Evolutionary conservation across 108 stramenopile genomes (phyloP), one percentile per base, ranked within the genome.

Genomic region (Skeletonema marinoi): DNA sequence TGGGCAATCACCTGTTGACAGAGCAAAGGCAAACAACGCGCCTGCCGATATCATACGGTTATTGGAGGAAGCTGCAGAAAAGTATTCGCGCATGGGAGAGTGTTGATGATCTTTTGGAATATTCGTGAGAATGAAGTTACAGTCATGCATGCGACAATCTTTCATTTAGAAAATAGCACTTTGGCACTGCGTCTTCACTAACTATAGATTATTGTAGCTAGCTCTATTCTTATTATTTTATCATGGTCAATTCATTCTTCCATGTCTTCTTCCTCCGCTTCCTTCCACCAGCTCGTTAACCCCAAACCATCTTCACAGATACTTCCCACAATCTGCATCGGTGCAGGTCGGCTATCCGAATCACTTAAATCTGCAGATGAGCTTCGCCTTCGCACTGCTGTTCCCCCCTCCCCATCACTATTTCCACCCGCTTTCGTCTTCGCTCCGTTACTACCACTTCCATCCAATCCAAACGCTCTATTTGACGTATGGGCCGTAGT

Each of bases 261-360:
- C 13, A 68, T 81, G 9, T 78, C 85, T 38, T 86, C 91, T 8
- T 84, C 88, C 8, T 85, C 82, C n/a, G 41, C 71, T 46, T 69
- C 39, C 4, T 66, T 69, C 93, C 93, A 95, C 93, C 93, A 95
- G 50, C 86, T 89, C 12, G 87, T 90, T 68, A 92, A 73, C 1
- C 93, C 93, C 0, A 95, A 71, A 50, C 93, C 93, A 85, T 95
- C 93, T 68, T 95, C 93, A 70, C 93, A 95, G 63, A 95, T 95
- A 2, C 91, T 92, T 58, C 91, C 93, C 5, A 90, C 87, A 68
- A 95, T 92, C 38, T 90, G 88, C 91, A 95, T 92, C 35, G 84
- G 86, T 2, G 90, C 83, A 1, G 93, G 93, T 32, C 78, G 66
- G 58, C 78, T 74, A n/a, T 56, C 68, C 7, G 77, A 73, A 51